Percentiles rank a stretch among this genome's conserved stretches.
Evolutionary conservation across 805 yeast species (phyloP).

Genomic region (Candida maris): DNA sequence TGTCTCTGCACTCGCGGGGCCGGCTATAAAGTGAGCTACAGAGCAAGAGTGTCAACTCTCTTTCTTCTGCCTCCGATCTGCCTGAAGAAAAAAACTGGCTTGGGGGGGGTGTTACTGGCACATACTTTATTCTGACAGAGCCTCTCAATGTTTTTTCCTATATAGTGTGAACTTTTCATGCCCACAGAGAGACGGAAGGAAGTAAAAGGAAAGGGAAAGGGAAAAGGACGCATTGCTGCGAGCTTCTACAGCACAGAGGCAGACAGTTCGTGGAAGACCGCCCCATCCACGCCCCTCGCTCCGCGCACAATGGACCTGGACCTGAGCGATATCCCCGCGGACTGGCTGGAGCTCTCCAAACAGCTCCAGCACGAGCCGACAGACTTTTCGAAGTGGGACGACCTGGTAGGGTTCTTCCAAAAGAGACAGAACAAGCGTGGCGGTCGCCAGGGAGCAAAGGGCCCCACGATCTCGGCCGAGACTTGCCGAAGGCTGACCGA

Average conservation of each 20-base stretch:
- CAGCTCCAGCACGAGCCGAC: constrained; percentile 33
- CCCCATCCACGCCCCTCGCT: background rate
- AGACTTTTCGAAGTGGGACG: constrained; percentile 36
- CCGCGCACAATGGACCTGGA: constrained; percentile 9
- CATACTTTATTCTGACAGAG: background rate
- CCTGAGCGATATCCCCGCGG: constrained; percentile 18
- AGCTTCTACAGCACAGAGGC: no score
- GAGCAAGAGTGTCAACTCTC: no score
- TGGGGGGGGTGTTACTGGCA: background rate
- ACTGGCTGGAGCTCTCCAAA: constrained; percentile 33
- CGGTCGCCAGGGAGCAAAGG: constrained; percentile 4
- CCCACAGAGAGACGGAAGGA: no score
- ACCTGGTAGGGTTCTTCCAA: constrained; percentile 35
- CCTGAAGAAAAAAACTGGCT: no score
- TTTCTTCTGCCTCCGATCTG: no score
- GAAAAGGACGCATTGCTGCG: no score
- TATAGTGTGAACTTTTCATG: background rate
- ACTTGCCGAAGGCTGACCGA: constrained; percentile 3
- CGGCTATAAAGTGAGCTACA: no score
- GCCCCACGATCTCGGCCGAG: constrained; percentile 1
- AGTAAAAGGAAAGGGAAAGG: no score
- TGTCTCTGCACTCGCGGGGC: no score
- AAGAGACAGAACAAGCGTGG: constrained; percentile 11
- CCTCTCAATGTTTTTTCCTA: background rate
- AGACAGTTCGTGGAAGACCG: no score